phyloP scores from a whole-genome alignment of 2,329 filamentous ascomycete genomes.

The Colletotrichum shisoi region DNA sequence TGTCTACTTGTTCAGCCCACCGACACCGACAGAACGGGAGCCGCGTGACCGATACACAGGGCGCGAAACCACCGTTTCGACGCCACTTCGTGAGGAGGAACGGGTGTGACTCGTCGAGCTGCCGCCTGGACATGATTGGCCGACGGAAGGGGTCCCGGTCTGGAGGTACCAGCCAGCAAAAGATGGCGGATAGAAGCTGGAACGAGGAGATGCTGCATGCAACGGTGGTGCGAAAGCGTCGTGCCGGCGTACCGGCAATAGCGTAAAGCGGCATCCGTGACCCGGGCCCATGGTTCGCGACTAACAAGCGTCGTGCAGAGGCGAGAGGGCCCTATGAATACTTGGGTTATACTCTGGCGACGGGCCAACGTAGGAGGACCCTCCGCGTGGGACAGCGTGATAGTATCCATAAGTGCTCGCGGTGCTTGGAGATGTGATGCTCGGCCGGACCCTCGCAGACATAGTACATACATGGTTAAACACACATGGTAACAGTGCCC shows the following conservation, averaged over 20 bases:
- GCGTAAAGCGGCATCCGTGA: conserved; percentile 3
- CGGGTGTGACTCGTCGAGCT: not conserved
- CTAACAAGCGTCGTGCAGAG: not conserved
- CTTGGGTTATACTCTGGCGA: not conserved
- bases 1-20: no score
- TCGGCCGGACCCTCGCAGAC: not conserved
- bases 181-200: no score
- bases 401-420: not conserved
- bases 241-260: conserved; percentile 15
- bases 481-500: not conserved
- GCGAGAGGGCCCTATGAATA: not conserved
- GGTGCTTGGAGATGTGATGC: not conserved
- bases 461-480: not conserved
- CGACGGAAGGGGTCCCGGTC: not conserved
- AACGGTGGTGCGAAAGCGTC: not conserved
- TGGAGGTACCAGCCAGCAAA: not conserved
- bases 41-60: conserved; percentile 4
- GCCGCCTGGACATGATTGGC: conserved; percentile 12
- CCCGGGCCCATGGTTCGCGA: conserved; percentile 19
- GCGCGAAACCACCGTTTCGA: not conserved
- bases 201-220: not conserved
- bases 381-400: not conserved
- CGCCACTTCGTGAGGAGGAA: not conserved
- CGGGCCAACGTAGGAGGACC: not conserved
- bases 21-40: not conserved